Base-by-base conservation (phyloP, 768 basidiomycete genomes). In the Suillus clintonianus region DNA sequence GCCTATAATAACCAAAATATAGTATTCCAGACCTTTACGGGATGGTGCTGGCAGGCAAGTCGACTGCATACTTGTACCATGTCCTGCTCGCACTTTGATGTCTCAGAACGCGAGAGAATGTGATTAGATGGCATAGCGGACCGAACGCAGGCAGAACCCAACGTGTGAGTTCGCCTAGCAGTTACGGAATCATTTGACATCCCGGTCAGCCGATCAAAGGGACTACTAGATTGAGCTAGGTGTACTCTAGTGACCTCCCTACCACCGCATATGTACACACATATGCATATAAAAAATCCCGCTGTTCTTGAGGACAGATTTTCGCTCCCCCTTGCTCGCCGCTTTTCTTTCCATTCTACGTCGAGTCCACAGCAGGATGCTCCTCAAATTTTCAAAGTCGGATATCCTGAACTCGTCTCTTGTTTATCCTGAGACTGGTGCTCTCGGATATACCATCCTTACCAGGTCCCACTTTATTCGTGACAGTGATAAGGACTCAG, bases 391-490 rank as follows among this genome's bases (percentile, higher is more conserved):
- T 71, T 83, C 85, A 47, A 78, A 83, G 37, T 71, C 81, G 17
- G 86, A 88, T 65, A 84, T 88, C 72, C 81, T 88, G 45, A 84
- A 88, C 69, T 82, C 83, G 2, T 65, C 78, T 17, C 84, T 88
- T 48, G 70, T 86, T 65, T 81, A 85, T 67, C 81, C 85, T 4
- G 76, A 80, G n/a, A 83, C 86, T 14, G 82, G 85, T 42, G 69
- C 78, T 51, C 72, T 78, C 13, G 80, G 79, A 24, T 88, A 82
- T 64, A 78, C 81, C 17, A 85, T 88, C 59, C 71, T 78, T 32
- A 87, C 87, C 27, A 72, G 71, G 41, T 67, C 75, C 3, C 71
- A 72, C 70, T 79, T 64, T 65, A 76, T 72, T 32, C 68, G 59
- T 41, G 65, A 72, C 9, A 63, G 39, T 48, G 72, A 69, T 59